A percentile compares a stretch with the other conserved stretches of the same genome.
phyloP scores from a whole-genome alignment of 73 alveolate species.

The Blepharisma stoltei region DNA sequence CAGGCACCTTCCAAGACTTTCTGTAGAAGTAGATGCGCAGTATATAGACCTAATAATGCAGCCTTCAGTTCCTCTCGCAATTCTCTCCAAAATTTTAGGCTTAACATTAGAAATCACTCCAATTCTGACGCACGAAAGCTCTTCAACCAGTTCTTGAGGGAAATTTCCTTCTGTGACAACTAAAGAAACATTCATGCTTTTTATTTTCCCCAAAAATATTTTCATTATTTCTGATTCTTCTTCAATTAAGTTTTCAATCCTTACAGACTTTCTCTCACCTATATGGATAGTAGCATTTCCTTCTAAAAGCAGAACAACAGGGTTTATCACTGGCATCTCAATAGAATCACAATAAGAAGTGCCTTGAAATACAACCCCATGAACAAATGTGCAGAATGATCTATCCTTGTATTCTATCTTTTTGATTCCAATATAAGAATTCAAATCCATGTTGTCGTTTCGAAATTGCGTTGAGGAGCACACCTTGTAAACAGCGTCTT shows the following conservation, averaged over 20 bases:
- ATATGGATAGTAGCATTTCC: neutral
- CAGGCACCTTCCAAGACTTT: neutral
- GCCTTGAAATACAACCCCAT: constrained; percentile 61
- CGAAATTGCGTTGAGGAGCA: constrained; percentile 65
- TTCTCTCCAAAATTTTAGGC: constrained; percentile 13
- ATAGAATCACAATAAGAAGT: constrained; percentile 64
- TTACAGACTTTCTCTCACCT: neutral
- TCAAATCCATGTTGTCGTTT: constrained; percentile 74
- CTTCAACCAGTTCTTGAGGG: constrained; percentile 48
- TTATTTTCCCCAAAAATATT: neutral
- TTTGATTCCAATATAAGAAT: constrained; percentile 66
- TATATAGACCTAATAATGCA: neutral
- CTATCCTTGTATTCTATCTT: constrained; percentile 44
- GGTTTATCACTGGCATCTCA: constrained; percentile 36
- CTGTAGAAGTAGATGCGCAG: neutral
- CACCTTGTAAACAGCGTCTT: constrained; percentile 53
- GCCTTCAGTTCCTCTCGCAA: constrained; percentile 32
- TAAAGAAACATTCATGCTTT: constrained; percentile 61
- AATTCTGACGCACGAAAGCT: constrained; percentile 49
- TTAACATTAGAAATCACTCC: constrained; percentile 53
- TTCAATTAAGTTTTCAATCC: constrained; percentile 6
- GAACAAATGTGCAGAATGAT: constrained; percentile 37
- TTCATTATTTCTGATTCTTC: neutral
- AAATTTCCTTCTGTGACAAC: constrained; percentile 65
- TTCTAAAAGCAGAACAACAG: neutral